phyloP scores from a whole-genome alignment of 108 stramenopile genomes.

The Cyclotella atomus region DNA sequence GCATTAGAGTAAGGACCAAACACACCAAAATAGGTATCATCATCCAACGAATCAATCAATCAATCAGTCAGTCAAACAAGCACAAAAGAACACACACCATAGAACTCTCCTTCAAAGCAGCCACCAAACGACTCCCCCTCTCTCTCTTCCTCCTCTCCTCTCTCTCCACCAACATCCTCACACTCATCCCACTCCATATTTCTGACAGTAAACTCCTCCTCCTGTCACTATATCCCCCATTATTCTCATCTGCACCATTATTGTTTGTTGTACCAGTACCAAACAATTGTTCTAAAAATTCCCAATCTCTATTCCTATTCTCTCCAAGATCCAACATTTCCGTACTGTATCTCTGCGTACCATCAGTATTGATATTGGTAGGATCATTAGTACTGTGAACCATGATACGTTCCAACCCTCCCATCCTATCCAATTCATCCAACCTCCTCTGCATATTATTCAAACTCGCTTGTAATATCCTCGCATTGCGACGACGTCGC shows the following conservation, averaged over 20 bases:
- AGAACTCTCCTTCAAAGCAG: slow-evolving; percentile 31
- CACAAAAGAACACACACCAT: slow-evolving; percentile 7
- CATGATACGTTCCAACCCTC: neutral
- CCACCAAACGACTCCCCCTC: slow-evolving; percentile 22
- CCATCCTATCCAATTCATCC: slow-evolving; percentile 15
- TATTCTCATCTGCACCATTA: neutral
- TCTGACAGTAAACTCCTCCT: slow-evolving; percentile 16
- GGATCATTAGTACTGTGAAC: neutral
- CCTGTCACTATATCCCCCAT: neutral
- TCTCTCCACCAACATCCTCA: slow-evolving; percentile 23
- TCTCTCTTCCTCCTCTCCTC: slow-evolving; percentile 21
- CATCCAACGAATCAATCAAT: neutral
- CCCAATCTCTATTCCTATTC: slow-evolving; percentile 23
- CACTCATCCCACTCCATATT: slow-evolving; percentile 26
- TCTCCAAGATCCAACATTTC: slow-evolving; percentile 6
- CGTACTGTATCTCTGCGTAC: neutral
- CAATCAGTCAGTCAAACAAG: neutral
- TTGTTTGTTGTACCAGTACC: neutral
- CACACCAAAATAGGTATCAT: neutral
- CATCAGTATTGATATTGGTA: neutral
- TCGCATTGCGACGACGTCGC: slow-evolving; percentile 40
- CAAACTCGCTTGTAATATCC: slow-evolving; percentile 12
- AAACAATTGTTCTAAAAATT: slow-evolving; percentile 26
- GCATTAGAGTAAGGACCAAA: neutral
- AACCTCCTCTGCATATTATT: neutral